A percentile compares a stretch with the other conserved stretches of the same genome.
Conservation (phyloP, 2,329 filamentous ascomycete species). For the Elsinoe necatrix region DNA sequence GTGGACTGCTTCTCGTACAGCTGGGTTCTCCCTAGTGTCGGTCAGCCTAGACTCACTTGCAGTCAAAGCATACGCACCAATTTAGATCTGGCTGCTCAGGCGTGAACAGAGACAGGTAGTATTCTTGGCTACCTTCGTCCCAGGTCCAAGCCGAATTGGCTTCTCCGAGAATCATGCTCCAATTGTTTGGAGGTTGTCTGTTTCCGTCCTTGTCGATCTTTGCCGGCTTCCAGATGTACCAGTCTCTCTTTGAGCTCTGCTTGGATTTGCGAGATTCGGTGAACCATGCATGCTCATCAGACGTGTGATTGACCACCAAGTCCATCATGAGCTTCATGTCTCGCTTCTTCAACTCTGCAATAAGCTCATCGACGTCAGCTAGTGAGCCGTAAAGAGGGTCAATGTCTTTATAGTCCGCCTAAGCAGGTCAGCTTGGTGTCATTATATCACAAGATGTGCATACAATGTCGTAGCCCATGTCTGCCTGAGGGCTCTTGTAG, state of each 20-base stretch:
- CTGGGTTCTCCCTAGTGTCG: constrained; percentile 30
- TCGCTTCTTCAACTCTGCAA: constrained; percentile 36
- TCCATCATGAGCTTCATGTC: constrained; percentile 45
- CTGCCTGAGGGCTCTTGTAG: constrained; percentile 46
- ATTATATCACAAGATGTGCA: constrained; percentile 10
- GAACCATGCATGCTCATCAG: constrained; percentile 50
- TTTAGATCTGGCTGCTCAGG: constrained; percentile 42
- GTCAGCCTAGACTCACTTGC: neutral
- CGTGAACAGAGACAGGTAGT: constrained; percentile 41
- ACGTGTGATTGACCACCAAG: constrained; percentile 40
- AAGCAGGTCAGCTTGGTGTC: neutral
- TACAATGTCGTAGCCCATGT: constrained; percentile 46
- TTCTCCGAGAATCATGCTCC: constrained; percentile 33
- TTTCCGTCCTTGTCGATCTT: constrained; percentile 47
- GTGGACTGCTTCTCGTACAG: constrained; percentile 38
- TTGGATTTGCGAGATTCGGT: constrained; percentile 45
- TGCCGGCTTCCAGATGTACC: constrained; percentile 58
- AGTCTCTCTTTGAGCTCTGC: constrained; percentile 48
- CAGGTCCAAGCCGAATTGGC: constrained; percentile 37
- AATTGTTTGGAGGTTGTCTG: constrained; percentile 52
- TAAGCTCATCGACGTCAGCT: constrained; percentile 38
- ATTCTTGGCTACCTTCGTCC: constrained; percentile 40
- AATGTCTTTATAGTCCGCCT: constrained; percentile 37
- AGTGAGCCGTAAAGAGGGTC: constrained; percentile 41
- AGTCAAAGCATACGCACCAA: constrained; percentile 25